Evolutionary conservation across 2,329 filamentous ascomycete genomes (phyloP), one percentile per base, ranked within the genome.

Genomic region (Colletotrichum sojae): DNA sequence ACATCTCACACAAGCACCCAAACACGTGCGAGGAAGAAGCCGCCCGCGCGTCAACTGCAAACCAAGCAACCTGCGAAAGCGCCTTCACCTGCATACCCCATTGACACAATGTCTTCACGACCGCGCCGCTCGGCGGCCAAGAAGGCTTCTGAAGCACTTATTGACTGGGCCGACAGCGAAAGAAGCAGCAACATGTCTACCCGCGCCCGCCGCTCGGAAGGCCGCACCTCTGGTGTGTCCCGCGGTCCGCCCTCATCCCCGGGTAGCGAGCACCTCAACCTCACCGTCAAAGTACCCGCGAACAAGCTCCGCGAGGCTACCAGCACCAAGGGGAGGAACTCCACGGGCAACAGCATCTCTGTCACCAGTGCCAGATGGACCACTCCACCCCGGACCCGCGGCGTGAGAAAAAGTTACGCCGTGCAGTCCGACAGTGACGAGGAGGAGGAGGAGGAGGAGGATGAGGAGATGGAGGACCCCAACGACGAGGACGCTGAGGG

Each of bases 361-460:
- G 71, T 73, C 10, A 74, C 70, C 66, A 75, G 76, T 56, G 76
- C 78, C 45, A 80, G 82, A n/a, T 43, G 40, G 40, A 43, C 86
- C 18, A 79, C 82, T 27, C 83, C 84, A 45, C 87, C 86, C 73
- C 82, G 87, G 56, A 88, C 85, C 67, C 83, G 87, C 9, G 85
- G 84, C 6, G 83, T 82, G 18, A 88, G 88, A 78, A 89, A 89
- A 79, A 89, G 84, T 72, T 90, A 90, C 63, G 85, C 89, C 43
- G 85, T 90, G 25, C 87, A 89, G 70, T 87, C 85, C 45, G 85
- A 84, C 62, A 82, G 81, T 45, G 83, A 84, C n/a, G 83, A 83
- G 25, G 82, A 83, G 3, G 83, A 83, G 2, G 81, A 83, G 2
- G 81, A 76, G 16, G 80, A 79, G 0, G 78, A 82, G 9, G 81